A percentile compares a stretch with the other conserved stretches of the same genome.
phyloP scores from a whole-genome alignment of 345 rosid species.

The Melastoma malabathricum region DNA sequence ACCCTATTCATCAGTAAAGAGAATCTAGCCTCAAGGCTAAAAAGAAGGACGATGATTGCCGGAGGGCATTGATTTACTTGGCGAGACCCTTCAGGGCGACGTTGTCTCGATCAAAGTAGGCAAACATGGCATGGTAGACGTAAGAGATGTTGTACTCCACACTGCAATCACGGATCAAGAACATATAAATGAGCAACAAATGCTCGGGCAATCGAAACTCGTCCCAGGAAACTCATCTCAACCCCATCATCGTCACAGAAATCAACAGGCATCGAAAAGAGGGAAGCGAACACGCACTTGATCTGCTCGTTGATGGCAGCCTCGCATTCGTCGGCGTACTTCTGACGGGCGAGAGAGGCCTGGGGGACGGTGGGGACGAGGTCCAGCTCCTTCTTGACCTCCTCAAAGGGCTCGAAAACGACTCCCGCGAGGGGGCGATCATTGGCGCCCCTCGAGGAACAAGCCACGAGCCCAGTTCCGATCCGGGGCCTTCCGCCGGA shows the following conservation, averaged over 20 bases:
- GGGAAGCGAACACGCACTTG: slow-evolving; percentile 30
- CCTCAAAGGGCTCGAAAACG: slow-evolving; percentile 77
- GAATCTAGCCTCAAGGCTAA: not conserved
- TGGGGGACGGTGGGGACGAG: slow-evolving; percentile 66
- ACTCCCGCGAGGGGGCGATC: slow-evolving; percentile 42
- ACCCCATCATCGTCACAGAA: no score
- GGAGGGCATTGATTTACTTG: slow-evolving; percentile 20
- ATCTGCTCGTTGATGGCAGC: slow-evolving; percentile 84
- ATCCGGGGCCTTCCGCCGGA: not conserved
- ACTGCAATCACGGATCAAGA: slow-evolving; percentile 16
- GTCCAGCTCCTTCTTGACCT: slow-evolving; percentile 85
- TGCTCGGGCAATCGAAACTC: no score
- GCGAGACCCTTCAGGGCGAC: slow-evolving; percentile 63
- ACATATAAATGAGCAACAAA: no score
- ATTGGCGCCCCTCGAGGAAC: slow-evolving; percentile 19
- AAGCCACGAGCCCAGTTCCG: slow-evolving; percentile 7
- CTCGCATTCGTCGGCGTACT: slow-evolving; percentile 52
- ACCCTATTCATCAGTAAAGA: no score
- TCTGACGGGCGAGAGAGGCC: slow-evolving; percentile 70
- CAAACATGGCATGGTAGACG: slow-evolving; percentile 64
- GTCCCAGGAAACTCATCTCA: no score
- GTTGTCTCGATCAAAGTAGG: slow-evolving; percentile 75
- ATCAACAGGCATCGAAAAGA: no score
- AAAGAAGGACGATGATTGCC: no score
- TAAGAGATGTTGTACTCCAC: slow-evolving; percentile 79